Percentiles rank a stretch among this genome's conserved stretches.
These are phyloP conservation scores for Prillingera fragicola DNA, from an alignment of 1,284 basidiomycete genomes.

Conservation along the genomic window DNA sequence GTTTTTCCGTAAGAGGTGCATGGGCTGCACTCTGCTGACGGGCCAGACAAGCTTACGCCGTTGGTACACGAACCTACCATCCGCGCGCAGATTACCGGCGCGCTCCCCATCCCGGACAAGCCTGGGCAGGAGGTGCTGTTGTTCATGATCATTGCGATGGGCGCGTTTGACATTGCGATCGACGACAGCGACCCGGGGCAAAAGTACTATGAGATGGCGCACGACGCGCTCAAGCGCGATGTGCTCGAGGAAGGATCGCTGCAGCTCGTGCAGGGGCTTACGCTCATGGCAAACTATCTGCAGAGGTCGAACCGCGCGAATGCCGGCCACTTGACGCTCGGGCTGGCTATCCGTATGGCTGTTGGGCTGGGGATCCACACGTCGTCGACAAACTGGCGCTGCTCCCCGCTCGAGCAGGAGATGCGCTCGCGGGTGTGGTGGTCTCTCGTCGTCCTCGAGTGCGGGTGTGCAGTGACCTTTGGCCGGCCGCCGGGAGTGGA, in stretches of 20 bases:
- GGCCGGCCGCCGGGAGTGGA: conserved; percentile 21
- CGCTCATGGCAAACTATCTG: conserved; percentile 31
- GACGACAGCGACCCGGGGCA: conserved; percentile 14
- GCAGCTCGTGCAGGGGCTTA: conserved; percentile 24
- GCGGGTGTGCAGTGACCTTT: conserved; percentile 24
- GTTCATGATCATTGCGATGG: conserved; percentile 32
- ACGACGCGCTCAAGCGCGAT: conserved; percentile 11
- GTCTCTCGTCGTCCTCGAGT: conserved; percentile 20
- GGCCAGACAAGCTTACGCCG: conserved; percentile 20
- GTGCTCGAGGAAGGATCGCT: conserved; percentile 23
- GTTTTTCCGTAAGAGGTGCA: conserved; percentile 10
- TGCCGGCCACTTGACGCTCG: conserved; percentile 23
- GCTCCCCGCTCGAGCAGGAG: conserved; percentile 15
- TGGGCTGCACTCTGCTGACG: neutral
- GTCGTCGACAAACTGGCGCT: neutral
- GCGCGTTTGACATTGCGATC: conserved; percentile 18
- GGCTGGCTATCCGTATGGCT: conserved; percentile 19
- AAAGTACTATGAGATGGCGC: conserved; percentile 20
- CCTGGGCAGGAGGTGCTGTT: conserved; percentile 15
- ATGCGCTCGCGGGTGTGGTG: conserved; percentile 24
- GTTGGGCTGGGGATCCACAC: conserved; percentile 21
- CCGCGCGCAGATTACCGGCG: conserved; percentile 23
- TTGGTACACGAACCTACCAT: conserved; percentile 30
- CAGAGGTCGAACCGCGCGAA: conserved; percentile 26
- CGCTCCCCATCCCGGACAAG: conserved; percentile 19